A percentile compares a stretch with the other conserved stretches of the same genome.
phyloP scores from a whole-genome alignment of 768 basidiomycete genomes.

The Boletus edulis region DNA sequence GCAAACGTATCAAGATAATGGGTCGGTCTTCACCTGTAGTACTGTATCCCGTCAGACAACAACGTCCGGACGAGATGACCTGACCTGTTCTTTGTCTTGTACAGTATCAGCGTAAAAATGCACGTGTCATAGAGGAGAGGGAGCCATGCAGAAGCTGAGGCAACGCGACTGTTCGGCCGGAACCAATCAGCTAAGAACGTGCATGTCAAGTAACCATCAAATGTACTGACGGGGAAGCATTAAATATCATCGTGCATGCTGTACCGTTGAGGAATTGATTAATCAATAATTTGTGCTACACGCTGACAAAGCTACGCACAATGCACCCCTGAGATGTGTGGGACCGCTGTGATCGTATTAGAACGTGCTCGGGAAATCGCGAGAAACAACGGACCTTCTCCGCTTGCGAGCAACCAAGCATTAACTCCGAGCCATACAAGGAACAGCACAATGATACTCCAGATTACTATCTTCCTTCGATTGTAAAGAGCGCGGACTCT shows the following conservation, averaged over 20 bases:
- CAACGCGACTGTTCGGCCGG: constrained; percentile 16
- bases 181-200: not conserved
- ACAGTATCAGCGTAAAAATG: constrained; percentile 34
- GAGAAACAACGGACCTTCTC: constrained; percentile 40
- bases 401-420: constrained; percentile 52
- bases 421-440: constrained; percentile 46
- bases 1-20: not conserved
- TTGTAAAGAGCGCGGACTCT: constrained; percentile 21
- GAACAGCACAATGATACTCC: constrained; percentile 30
- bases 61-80: constrained; percentile 24
- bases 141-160: constrained; percentile 40
- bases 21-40: constrained; percentile 29
- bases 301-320: constrained; percentile 9
- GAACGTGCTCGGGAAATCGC: not conserved
- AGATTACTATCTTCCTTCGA: constrained; percentile 4
- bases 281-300: constrained; percentile 6
- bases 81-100: constrained; percentile 24
- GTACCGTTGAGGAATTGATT: not conserved
- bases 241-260: constrained; percentile 44
- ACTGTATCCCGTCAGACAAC: constrained; percentile 34
- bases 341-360: constrained; percentile 12
- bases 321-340: not conserved
- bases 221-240: constrained; percentile 19
- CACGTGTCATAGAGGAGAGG: constrained; percentile 40
- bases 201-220: not conserved